Base-by-base conservation (phyloP, 345 rosid genomes). In the Abelmoschus esculentus region DNA sequence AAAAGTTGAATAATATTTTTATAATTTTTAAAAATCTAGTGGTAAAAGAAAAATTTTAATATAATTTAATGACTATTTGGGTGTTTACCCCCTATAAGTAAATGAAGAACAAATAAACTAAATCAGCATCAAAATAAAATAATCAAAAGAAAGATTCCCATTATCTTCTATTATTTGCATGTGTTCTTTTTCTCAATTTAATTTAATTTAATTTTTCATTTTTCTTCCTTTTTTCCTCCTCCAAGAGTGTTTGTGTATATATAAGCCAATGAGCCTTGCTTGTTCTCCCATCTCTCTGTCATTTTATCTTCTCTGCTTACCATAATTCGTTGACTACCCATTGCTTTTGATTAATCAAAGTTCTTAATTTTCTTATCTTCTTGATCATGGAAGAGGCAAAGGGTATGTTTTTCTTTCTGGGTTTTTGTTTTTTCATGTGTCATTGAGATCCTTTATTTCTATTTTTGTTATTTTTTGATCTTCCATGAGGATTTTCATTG, bases 321-420 rank as follows among this genome's bases (percentile, higher is more conserved):
- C 46, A 50, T 0, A 13, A 9, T 59, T 57, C 52, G 63, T 67
- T 67, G 58, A 71, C 42, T 66, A 36, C 69, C 52, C 70, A 36
- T 68, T 49, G 55, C 71, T 18, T 64, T 29, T 28, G 66, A 52
- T 61, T 26, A 66, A 15, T 8, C 70, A 2, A 49, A 12, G 5
- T 54, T 58, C 34, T n/a, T n/a, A 40, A 36, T 32, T 18, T 19
- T 29, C 32, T 10, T 69, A 31, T 34, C 54, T 61, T 60, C 54
- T 65, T 42, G 12, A 50, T 60, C 72, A 75, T 75, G 82, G 79
- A 75, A 31, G 82, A 79, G 9, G 70, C 77, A 31, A 75, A 65
- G n/a, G 72, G 82, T 75, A 66, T 47, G 72, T 14, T 53, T 61
- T 56, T 53, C 15, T 18, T 31, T 28, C 71, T 60, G 44, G 14